A percentile compares a stretch with the other conserved stretches of the same genome.
Conservation (phyloP, 257 asterid genomes). For the Nicotiana attenuata region DNA sequence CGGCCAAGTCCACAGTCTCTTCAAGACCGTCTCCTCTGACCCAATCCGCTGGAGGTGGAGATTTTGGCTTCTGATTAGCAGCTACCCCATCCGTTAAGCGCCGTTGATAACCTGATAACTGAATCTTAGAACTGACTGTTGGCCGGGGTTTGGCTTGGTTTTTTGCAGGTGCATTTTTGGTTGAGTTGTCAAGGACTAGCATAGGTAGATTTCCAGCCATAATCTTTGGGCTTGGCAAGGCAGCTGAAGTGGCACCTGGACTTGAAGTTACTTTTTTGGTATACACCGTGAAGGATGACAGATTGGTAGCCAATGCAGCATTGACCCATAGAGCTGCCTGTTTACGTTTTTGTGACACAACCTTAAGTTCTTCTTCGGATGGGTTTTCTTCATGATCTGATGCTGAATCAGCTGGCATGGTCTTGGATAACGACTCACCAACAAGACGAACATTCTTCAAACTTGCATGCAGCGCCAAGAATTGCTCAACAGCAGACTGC, state of each 20-base stretch:
- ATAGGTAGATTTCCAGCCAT: slow-evolving; percentile 39
- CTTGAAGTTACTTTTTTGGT: slow-evolving; percentile 44
- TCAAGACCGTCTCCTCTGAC: slow-evolving; percentile 80
- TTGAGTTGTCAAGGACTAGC: slow-evolving; percentile 63
- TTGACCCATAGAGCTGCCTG: slow-evolving; percentile 88
- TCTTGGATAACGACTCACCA: slow-evolving; percentile 72
- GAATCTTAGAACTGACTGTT: slow-evolving; percentile 38
- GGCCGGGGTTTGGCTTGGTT: slow-evolving; percentile 41
- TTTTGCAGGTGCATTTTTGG: slow-evolving; percentile 44
- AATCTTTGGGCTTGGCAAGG: slow-evolving; percentile 35
- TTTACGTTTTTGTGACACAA: slow-evolving; percentile 57
- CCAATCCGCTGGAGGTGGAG: slow-evolving; percentile 69
- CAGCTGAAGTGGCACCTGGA: slow-evolving; percentile 26
- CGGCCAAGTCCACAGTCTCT: slow-evolving; percentile 81
- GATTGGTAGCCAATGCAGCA: slow-evolving; percentile 72
- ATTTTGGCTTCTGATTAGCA: slow-evolving; percentile 38
- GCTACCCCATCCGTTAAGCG: slow-evolving; percentile 41
- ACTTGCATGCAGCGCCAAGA: slow-evolving; percentile 59
- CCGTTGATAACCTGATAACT: slow-evolving; percentile 36
- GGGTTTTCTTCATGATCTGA: slow-evolving; percentile 51
- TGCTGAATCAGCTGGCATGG: slow-evolving; percentile 34
- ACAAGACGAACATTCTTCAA: slow-evolving; percentile 60
- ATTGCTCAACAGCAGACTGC: slow-evolving; percentile 90
- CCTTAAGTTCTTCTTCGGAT: slow-evolving; percentile 55
- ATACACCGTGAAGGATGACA: slow-evolving; percentile 62